Conservation (phyloP, 108 stramenopile species). For the Epithemia pelagica region DNA sequence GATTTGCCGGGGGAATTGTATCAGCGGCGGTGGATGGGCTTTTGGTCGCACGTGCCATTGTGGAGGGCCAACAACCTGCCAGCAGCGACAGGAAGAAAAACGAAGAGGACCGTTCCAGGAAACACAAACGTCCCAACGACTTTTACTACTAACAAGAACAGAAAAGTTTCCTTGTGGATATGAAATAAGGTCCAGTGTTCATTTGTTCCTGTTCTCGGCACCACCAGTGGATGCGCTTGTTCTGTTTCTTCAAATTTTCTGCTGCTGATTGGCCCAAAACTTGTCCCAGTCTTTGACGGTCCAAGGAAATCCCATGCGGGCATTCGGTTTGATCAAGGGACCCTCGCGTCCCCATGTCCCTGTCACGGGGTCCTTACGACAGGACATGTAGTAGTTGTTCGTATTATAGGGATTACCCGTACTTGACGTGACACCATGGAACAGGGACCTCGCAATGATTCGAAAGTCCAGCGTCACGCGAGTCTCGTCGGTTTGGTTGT, state of each 20-base stretch:
- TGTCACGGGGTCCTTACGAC: background rate
- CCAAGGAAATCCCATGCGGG: slow-evolving; percentile 44
- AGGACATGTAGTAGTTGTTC: slow-evolving; percentile 40
- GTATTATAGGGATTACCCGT: slow-evolving; percentile 32
- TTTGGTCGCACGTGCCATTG: slow-evolving; percentile 71
- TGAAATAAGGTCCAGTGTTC: too few species aligned
- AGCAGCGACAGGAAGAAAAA: too few species aligned
- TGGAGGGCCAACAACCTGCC: too few species aligned
- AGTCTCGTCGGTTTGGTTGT: slow-evolving; percentile 44
- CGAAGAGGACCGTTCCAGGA: too few species aligned
- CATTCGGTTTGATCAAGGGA: slow-evolving; percentile 27
- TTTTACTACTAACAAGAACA: too few species aligned
- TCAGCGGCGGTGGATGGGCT: slow-evolving; percentile 93
- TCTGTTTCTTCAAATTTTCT: too few species aligned
- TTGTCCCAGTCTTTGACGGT: slow-evolving; percentile 36
- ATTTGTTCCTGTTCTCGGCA: too few species aligned
- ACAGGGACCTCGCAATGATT: slow-evolving; percentile 39
- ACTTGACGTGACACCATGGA: slow-evolving; percentile 19
- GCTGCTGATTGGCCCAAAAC: too few species aligned
- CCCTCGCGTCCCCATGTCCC: slow-evolving; percentile 20
- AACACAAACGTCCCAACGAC: too few species aligned
- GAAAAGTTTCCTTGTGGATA: too few species aligned
- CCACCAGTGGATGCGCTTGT: too few species aligned
- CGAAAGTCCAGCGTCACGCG: slow-evolving; percentile 62
- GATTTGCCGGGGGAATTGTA: slow-evolving; percentile 96